A percentile compares a stretch with the other conserved stretches of the same genome.
Conservation (phyloP, 1,139 yeast species). For the Spencermartinsiella ligniputridi region DNA sequence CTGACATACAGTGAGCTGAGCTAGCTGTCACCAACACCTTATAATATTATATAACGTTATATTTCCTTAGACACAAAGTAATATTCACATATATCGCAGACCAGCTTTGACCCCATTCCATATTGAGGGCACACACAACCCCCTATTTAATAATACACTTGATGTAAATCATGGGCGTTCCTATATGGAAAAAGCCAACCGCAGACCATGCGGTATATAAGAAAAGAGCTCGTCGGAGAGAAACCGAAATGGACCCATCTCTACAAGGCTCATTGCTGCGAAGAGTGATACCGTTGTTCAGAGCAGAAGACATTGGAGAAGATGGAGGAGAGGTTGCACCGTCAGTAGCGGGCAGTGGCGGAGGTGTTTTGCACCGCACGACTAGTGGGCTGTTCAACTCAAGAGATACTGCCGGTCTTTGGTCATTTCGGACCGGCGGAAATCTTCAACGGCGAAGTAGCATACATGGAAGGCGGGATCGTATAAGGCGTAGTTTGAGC, state of each 20-base stretch:
- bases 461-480: neutral
- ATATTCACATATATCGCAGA: no score
- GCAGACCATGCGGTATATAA: neutral
- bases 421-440: neutral
- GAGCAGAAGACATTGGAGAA: neutral
- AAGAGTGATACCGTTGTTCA: neutral
- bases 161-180: constrained; percentile 1
- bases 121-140: no score
- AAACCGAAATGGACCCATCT: neutral
- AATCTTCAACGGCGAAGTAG: constrained; percentile 1
- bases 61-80: no score
- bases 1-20: no score
- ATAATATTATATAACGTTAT: no score
- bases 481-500: neutral
- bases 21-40: no score
- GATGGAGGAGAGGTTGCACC: no score
- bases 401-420: neutral
- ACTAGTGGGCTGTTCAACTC: neutral
- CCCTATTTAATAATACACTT: no score
- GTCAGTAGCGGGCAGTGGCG: no score
- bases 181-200: constrained; percentile 1
- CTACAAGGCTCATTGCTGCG: neutral
- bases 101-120: no score
- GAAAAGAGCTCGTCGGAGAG: neutral
- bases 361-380: neutral